Evolutionary conservation across 164 flowering plant species (phyloP), one percentile per base, ranked within the genome.

Genomic region (Cinnamomum micranthum): DNA sequence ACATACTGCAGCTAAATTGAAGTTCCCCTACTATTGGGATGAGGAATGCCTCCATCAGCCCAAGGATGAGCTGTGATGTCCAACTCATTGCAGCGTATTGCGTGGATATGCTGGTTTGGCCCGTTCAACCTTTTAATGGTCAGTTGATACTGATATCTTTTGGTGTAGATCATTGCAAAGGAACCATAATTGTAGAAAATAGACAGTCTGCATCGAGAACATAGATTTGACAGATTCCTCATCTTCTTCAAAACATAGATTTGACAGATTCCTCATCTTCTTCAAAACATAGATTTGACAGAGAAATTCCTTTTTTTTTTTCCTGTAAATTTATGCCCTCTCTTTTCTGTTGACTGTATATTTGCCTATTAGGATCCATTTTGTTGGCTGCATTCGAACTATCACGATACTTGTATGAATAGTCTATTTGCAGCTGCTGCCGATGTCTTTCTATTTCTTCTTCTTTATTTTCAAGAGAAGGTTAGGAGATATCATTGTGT

Each of bases 21-120:
- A 85, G 85, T 91, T 77, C 71, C 98, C 98, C n/a, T 89, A 83
- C 81, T 87, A 84, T 52, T 93, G 99, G 99, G 99, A 95, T 75
- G 92, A 91, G 76, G 80, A 85, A 47, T 90, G 91, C 78, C 77
- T 85, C 59, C 78, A 86, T 73, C 4, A 77, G 55, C 80, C 92
- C 2, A 95, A 90, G 81, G 97, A 93, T 77, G 98, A 93, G 78
- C 89, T 94, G 73, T 93, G 69, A 85, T 68, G 47, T 6, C 47
- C 24, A 22, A 58, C 28, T 65, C n/a, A 68, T 60, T 11, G 31
- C 50, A 27, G 35, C 20, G 19, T 24, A 5, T 17, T 20, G 12
- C 20, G 69, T 66, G 69, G 50, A 24, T 14, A 23, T 23, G 64
- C 20, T 60, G 64, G 15, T 65, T 66, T 31, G n/a, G 20, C 60